Conservation (phyloP, 2,329 filamentous ascomycete genomes). For the Xylariales sp. region DNA sequence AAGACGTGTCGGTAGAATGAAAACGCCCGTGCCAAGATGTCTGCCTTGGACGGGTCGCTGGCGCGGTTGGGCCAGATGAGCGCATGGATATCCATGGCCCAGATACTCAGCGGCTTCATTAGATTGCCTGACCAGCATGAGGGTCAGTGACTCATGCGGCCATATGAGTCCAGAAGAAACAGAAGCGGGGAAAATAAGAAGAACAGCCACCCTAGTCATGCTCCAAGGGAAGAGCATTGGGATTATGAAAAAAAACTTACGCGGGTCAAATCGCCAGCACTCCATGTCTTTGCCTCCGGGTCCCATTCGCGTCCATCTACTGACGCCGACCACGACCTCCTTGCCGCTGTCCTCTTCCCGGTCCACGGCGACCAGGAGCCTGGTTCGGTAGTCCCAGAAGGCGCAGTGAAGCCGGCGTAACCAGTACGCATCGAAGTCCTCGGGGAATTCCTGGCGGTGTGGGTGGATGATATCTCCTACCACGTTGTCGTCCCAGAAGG, state of each 20-base stretch:
- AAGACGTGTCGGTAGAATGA: conserved; percentile 19
- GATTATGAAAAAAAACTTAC: no score
- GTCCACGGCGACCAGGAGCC: conserved; percentile 21
- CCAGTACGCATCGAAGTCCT: no score
- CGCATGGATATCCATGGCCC: conserved; percentile 9
- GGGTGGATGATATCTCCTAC: conserved; percentile 30
- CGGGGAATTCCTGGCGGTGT: conserved; percentile 24
- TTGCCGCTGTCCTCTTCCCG: conserved; percentile 10
- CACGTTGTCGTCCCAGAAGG: conserved; percentile 28
- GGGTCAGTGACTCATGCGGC: no score
- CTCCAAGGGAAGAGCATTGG: no score
- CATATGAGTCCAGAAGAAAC: no score
- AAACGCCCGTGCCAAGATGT: conserved; percentile 15
- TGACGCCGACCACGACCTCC: conserved; percentile 16
- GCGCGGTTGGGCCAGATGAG: conserved; percentile 17
- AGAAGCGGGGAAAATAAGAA: no score
- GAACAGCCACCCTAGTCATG: no score
- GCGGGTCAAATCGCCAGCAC: conserved; percentile 13
- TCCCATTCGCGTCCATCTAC: conserved; percentile 18
- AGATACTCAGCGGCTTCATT: conserved; percentile 9
- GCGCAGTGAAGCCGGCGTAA: conserved; percentile 19
- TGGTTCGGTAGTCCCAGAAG: conserved; percentile 22
- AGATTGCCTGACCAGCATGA: conserved; percentile 13
- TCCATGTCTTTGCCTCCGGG: conserved; percentile 12
- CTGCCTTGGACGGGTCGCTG: conserved; percentile 12